Evolutionary conservation across 2,329 filamentous ascomycete species (phyloP).

Genomic region (Diaporthe humulicola): DNA sequence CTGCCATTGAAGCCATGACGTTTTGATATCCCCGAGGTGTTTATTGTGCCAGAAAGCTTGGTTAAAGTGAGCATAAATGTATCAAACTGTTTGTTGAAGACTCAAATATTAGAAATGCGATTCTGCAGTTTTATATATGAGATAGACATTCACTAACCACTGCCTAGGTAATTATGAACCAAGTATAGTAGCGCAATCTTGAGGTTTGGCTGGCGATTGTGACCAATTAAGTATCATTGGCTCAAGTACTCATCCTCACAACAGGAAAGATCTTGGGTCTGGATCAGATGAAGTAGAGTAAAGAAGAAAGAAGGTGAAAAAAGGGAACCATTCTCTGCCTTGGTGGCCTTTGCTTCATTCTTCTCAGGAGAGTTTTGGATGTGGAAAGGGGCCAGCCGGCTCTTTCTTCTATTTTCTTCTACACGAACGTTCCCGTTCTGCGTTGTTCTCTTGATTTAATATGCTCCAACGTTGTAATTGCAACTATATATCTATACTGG

Average conservation of each 20-base stretch:
- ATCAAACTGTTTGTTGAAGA: not conserved
- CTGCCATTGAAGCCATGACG: not conserved
- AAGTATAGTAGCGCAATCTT: not conserved
- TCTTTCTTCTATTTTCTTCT: not conserved
- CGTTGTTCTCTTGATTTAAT: not conserved
- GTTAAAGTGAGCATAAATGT: no score
- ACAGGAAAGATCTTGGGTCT: not conserved
- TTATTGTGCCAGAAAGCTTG: no score
- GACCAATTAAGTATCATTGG: not conserved
- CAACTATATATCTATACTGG: not conserved
- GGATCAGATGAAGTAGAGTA: not conserved
- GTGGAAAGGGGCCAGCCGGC: not conserved
- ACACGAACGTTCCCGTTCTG: no score
- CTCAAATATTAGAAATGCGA: not conserved
- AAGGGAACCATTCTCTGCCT: not conserved
- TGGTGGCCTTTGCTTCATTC: not conserved
- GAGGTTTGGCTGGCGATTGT: not conserved
- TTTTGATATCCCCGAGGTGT: no score
- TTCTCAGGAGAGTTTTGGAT: not conserved
- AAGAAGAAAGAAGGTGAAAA: no score
- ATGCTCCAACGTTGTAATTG: not conserved
- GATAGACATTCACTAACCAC: not conserved
- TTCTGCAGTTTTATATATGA: not conserved
- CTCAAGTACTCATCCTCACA: not conserved
- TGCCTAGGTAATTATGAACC: no score